These are phyloP conservation scores for Yamadazyma diddensiae DNA, from an alignment of 1,139 yeast species.

Conservation along the genomic window DNA sequence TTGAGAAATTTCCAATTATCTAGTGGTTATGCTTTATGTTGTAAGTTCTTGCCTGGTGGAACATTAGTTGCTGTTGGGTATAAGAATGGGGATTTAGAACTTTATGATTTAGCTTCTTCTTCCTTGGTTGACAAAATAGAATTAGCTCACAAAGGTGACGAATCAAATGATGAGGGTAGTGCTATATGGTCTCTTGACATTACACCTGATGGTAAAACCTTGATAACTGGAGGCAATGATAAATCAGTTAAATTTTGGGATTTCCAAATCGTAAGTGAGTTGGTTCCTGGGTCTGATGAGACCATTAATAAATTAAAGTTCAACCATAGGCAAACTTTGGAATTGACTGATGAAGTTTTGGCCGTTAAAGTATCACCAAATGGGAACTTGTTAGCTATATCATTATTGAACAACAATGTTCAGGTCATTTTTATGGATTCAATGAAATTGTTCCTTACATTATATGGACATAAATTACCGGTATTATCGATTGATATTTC, in stretches of 20 bases:
- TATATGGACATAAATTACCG: conserved; percentile 95
- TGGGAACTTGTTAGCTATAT: conserved; percentile 71
- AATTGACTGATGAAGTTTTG: conserved; percentile 80
- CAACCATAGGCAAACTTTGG: conserved; percentile 75
- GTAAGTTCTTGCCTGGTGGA: conserved; percentile 89
- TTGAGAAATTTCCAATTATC: conserved; percentile 70
- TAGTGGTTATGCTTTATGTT: conserved; percentile 82
- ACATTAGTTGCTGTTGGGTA: conserved; percentile 86
- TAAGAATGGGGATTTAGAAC: conserved; percentile 78
- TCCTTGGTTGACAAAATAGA: conserved; percentile 68
- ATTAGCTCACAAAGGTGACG: conserved; percentile 53
- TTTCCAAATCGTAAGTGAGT: conserved; percentile 62
- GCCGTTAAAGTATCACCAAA: conserved; percentile 84
- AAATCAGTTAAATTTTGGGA: conserved; percentile 89
- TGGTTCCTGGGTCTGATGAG: conserved; percentile 66
- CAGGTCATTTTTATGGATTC: conserved; percentile 88
- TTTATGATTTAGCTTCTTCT: conserved; percentile 85
- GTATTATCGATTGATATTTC: conserved; percentile 89
- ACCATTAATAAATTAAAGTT: conserved; percentile 55
- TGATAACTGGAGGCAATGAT: conserved; percentile 94
- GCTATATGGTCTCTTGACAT: conserved; percentile 92
- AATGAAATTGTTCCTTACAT: conserved; percentile 78
- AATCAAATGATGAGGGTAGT: conserved; percentile 44
- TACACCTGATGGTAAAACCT: conserved; percentile 77
- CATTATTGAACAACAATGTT: conserved; percentile 87